These are phyloP conservation scores for Botryobasidium botryosum DNA, from an alignment of 768 basidiomycete genomes.

Conservation along the genomic window DNA sequence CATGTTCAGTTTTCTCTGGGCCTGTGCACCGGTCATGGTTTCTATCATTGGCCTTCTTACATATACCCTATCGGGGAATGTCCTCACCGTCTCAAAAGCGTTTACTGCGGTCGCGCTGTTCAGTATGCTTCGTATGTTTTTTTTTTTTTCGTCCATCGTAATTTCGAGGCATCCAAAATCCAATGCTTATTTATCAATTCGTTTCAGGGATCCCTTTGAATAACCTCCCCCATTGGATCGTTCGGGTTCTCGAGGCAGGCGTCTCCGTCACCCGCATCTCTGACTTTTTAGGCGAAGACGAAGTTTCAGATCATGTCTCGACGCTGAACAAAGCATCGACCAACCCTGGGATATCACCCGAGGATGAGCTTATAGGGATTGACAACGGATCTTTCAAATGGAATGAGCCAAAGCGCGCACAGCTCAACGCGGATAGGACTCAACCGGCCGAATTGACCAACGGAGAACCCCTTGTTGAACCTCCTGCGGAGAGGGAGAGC, in stretches of 20 bases:
- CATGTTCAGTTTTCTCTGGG: constrained; percentile 57
- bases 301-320: constrained; percentile 51
- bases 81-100: constrained; percentile 62
- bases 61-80: constrained; percentile 55
- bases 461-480: neutral
- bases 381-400: neutral
- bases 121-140: too few relatives aligned
- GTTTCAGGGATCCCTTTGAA: constrained; percentile 52
- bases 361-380: constrained; percentile 13
- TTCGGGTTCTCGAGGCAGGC: constrained; percentile 51
- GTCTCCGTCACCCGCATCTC: constrained; percentile 54
- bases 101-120: constrained; percentile 84
- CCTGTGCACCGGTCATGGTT: constrained; percentile 57
- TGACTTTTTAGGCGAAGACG: constrained; percentile 50
- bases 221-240: constrained; percentile 63
- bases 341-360: constrained; percentile 15
- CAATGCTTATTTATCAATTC: too few relatives aligned
- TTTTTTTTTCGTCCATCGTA: too few relatives aligned
- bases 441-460: constrained; percentile 14
- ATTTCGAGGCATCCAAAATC: too few relatives aligned
- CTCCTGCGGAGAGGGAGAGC: constrained; percentile 17
- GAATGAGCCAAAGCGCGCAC: too few relatives aligned
- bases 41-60: constrained; percentile 65
- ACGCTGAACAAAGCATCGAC: constrained; percentile 30
- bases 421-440: too few relatives aligned